phyloP scores from a whole-genome alignment of 1,284 basidiomycete genomes.

The Rhodotorula sp. region DNA sequence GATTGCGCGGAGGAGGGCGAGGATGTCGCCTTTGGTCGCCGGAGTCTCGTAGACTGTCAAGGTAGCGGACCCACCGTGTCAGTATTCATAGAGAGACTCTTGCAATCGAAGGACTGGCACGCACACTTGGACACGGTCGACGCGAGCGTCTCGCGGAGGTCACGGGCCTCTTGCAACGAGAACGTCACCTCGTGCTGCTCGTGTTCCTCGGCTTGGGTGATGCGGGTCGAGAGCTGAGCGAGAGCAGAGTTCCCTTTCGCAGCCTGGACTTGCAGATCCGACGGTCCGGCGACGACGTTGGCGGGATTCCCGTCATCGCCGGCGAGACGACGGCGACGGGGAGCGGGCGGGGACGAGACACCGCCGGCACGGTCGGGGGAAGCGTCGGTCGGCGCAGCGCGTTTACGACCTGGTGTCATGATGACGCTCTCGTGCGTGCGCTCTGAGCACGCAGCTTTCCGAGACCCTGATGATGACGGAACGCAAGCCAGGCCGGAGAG shows the following conservation, averaged over 20 bases:
- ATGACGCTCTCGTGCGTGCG: too few relatives aligned
- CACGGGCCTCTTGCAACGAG: background rate
- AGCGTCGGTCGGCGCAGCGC: too few relatives aligned
- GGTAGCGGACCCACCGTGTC: background rate
- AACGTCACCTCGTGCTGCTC: background rate
- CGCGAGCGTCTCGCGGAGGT: background rate
- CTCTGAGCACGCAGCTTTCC: too few relatives aligned
- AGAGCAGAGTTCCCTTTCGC: background rate
- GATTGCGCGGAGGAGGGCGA: background rate
- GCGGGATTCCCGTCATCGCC: too few relatives aligned
- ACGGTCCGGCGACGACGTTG: background rate
- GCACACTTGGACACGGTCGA: background rate
- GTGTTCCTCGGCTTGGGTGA: background rate
- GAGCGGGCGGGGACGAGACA: too few relatives aligned
- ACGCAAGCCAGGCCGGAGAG: too few relatives aligned
- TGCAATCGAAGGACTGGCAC: background rate
- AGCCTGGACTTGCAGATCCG: background rate
- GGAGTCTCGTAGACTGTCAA: slow-evolving; percentile 4
- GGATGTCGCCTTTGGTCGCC: slow-evolving; percentile 6
- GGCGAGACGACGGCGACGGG: too few relatives aligned
- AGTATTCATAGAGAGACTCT: background rate
- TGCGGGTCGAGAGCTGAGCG: background rate
- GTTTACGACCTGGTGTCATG: too few relatives aligned
- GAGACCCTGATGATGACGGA: too few relatives aligned
- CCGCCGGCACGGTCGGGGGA: too few relatives aligned